Evolutionary conservation across 768 basidiomycete genomes (phyloP).

Genomic region (Sarcodon sp.): DNA sequence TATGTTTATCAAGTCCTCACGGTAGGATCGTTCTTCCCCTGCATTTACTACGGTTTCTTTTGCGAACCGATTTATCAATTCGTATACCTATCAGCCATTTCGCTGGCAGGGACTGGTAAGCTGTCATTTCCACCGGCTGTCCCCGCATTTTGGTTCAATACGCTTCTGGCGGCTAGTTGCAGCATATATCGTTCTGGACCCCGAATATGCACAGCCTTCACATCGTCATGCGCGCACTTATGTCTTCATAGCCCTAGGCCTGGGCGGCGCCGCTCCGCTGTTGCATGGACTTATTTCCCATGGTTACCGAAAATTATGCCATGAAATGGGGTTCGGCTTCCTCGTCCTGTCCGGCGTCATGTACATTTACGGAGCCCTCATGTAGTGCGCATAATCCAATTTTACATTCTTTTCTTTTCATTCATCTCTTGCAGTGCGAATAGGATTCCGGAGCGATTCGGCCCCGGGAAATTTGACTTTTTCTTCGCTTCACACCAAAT

Average conservation of each 20-base stretch:
- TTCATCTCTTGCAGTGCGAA: constrained; percentile 46
- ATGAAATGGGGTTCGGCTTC: constrained; percentile 62
- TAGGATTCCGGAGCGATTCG: constrained; percentile 64
- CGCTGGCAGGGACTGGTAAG: constrained; percentile 46
- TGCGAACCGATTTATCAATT: constrained; percentile 41
- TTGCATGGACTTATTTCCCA: constrained; percentile 48
- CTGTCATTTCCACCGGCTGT: constrained; percentile 6
- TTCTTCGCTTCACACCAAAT: constrained; percentile 81
- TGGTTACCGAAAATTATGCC: constrained; percentile 38
- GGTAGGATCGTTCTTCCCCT: constrained; percentile 70
- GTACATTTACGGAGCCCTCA: constrained; percentile 69
- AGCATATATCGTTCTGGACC: constrained; percentile 66
- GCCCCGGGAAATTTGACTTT: constrained; percentile 70
- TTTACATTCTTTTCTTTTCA: constrained; percentile 1
- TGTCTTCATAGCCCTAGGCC: constrained; percentile 70
- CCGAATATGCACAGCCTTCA: constrained; percentile 62
- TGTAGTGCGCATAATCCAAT: constrained; percentile 53
- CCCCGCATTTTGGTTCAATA: constrained; percentile 1
- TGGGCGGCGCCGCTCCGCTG: constrained; percentile 57
- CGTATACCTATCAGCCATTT: constrained; percentile 42
- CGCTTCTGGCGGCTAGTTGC: constrained; percentile 28
- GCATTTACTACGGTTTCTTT: constrained; percentile 68
- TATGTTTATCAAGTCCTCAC: constrained; percentile 32
- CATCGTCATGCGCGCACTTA: constrained; percentile 66
- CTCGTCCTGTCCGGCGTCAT: constrained; percentile 54